A percentile compares a stretch with the other conserved stretches of the same genome.
Conservation (phyloP, 495 filamentous ascomycete species). For the Neurospora sp. region DNA sequence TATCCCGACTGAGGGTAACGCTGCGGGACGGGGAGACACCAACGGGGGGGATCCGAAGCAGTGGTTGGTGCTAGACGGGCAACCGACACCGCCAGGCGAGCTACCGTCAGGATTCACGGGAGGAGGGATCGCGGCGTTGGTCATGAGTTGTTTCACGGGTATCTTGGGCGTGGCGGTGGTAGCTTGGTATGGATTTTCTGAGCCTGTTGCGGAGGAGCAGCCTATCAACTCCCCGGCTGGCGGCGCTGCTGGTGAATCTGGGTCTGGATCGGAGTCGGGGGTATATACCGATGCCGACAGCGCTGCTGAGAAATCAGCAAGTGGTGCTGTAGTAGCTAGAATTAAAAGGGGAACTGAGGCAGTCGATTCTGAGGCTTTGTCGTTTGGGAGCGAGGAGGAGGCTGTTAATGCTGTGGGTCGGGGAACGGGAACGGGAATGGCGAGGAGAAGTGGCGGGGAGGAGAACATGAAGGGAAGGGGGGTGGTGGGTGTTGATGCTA, state of each 20-base stretch:
- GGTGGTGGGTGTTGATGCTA: neutral
- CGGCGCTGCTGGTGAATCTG: neutral
- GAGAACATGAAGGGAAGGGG: neutral
- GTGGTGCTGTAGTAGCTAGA: neutral
- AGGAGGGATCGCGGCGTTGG: constrained; percentile 60
- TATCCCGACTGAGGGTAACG: constrained; percentile 54
- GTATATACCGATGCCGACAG: neutral
- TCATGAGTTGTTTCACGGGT: constrained; percentile 60
- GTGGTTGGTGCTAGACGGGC: constrained; percentile 53
- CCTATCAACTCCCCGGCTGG: neutral
- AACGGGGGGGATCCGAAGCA: constrained; percentile 60
- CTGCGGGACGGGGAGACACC: constrained; percentile 58
- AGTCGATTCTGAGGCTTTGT: neutral
- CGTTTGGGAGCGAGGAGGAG: neutral
- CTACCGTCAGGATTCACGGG: constrained; percentile 65
- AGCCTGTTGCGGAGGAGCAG: neutral
- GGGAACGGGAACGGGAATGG: neutral
- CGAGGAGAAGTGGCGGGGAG: neutral
- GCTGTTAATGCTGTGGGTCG: neutral
- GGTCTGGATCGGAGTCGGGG: neutral
- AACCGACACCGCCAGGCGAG: constrained; percentile 42
- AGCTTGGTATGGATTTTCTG: constrained; percentile 52
- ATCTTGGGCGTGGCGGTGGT: constrained; percentile 64
- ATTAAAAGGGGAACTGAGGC: neutral
- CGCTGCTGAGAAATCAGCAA: neutral